These are phyloP conservation scores for Astrothelium macrocarpum DNA, from an alignment of 495 filamentous ascomycete genomes.

Conservation along the genomic window DNA sequence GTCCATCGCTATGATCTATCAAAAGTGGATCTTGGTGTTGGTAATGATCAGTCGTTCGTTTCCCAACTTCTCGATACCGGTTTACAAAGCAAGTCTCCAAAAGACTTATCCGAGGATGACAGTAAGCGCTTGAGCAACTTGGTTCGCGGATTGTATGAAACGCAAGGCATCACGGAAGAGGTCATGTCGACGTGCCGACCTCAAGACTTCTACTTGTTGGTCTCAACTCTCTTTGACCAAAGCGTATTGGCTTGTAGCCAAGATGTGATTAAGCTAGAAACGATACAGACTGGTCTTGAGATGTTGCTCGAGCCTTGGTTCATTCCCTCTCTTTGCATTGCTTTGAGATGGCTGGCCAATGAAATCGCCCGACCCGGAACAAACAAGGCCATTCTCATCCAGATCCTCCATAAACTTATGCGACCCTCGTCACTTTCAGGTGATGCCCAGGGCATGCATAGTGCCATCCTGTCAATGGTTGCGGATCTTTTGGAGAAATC, in stretches of 20 bases:
- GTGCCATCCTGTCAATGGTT: slow-evolving; percentile 72
- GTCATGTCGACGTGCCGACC: slow-evolving; percentile 86
- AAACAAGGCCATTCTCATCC: slow-evolving; percentile 40
- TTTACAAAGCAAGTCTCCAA: slow-evolving; percentile 49
- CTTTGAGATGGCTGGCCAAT: slow-evolving; percentile 68
- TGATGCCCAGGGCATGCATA: slow-evolving; percentile 73
- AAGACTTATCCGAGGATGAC: slow-evolving; percentile 61
- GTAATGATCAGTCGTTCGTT: slow-evolving; percentile 59
- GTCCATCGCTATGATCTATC: slow-evolving; percentile 73
- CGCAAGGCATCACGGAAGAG: slow-evolving; percentile 72
- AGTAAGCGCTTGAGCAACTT: slow-evolving; percentile 69
- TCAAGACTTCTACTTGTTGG: slow-evolving; percentile 87
- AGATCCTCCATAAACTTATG: slow-evolving; percentile 67
- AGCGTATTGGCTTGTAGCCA: slow-evolving; percentile 66
- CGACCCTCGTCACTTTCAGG: slow-evolving; percentile 65
- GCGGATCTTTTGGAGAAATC: slow-evolving; percentile 67
- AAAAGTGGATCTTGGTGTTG: slow-evolving; percentile 55
- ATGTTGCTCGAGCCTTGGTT: slow-evolving; percentile 84
- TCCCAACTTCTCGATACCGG: slow-evolving; percentile 63
- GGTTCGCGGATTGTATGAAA: slow-evolving; percentile 70
- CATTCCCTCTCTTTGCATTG: slow-evolving; percentile 74
- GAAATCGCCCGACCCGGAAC: slow-evolving; percentile 34
- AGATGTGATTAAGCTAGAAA: slow-evolving; percentile 62
- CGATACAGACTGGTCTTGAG: slow-evolving; percentile 79
- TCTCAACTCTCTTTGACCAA: slow-evolving; percentile 80